Percentiles rank a stretch among this genome's conserved stretches.
phyloP scores from a whole-genome alignment of 192 early-diverging fungal species.

The Gonapodya prolifera region DNA sequence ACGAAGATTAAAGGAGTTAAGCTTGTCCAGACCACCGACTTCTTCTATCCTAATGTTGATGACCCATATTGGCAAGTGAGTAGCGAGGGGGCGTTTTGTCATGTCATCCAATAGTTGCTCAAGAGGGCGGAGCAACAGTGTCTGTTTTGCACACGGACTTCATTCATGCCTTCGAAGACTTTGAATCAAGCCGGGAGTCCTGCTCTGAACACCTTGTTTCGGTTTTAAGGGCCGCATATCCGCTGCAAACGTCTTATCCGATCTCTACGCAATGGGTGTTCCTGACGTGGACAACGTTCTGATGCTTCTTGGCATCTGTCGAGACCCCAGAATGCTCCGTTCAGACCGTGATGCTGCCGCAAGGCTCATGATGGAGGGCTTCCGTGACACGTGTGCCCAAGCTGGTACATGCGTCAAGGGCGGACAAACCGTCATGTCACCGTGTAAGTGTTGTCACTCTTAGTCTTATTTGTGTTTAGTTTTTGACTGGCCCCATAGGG shows the following conservation, averaged over 20 bases:
- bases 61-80: conserved; percentile 2
- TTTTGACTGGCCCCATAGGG: conserved; percentile 3
- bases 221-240: background rate
- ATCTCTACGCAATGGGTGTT: conserved; percentile 9
- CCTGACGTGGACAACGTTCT: conserved; percentile 6
- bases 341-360: background rate
- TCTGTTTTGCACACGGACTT: background rate
- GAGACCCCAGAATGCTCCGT: background rate
- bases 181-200: too few relatives aligned
- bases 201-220: too few relatives aligned
- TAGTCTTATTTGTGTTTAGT: too few relatives aligned
- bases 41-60: conserved; percentile 6
- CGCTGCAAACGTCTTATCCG: conserved; percentile 8
- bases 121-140: background rate
- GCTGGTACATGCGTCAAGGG: conserved; percentile 4
- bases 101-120: too few relatives aligned
- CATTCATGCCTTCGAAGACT: too few relatives aligned
- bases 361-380: conserved; percentile 6
- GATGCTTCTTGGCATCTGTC: background rate
- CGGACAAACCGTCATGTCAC: conserved; percentile 3
- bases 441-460: conserved; percentile 4
- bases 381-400: background rate
- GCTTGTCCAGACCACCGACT: conserved; percentile 9
- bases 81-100: too few relatives aligned
- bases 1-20: background rate